These are phyloP conservation scores for Rhizodiscina lignyota DNA, from an alignment of 495 filamentous ascomycete species.

Conservation along the genomic window DNA sequence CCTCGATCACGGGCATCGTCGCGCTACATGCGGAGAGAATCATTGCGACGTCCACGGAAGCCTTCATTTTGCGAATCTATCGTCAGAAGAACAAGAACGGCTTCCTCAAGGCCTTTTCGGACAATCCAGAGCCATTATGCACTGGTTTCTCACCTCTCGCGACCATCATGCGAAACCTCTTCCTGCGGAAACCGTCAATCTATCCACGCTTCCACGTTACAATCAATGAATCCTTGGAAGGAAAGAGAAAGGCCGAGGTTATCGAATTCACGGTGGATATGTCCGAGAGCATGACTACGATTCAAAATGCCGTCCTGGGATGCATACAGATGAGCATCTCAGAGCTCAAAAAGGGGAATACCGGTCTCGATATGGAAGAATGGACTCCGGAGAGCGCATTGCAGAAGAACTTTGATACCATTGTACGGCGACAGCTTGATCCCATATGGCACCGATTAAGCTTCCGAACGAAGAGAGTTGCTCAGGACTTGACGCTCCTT, in stretches of 20 bases:
- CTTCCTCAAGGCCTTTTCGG: slow-evolving; percentile 93
- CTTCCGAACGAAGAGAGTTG: slow-evolving; percentile 88
- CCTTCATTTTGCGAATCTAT: slow-evolving; percentile 88
- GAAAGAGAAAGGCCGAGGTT: slow-evolving; percentile 84
- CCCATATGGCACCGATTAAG: slow-evolving; percentile 95
- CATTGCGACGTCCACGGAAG: slow-evolving; percentile 76
- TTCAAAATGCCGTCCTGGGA: slow-evolving; percentile 87
- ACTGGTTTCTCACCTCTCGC: slow-evolving; percentile 77
- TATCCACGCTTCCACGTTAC: slow-evolving; percentile 94
- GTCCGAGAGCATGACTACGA: slow-evolving; percentile 83
- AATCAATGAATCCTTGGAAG: slow-evolving; percentile 76
- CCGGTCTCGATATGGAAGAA: slow-evolving; percentile 85
- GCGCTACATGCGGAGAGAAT: slow-evolving; percentile 80
- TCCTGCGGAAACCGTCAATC: slow-evolving; percentile 71
- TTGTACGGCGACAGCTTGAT: slow-evolving; percentile 78
- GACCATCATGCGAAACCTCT: slow-evolving; percentile 85
- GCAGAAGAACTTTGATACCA: slow-evolving; percentile 79
- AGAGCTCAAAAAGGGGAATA: slow-evolving; percentile 79
- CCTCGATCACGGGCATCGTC: slow-evolving; percentile 75
- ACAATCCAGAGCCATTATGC: slow-evolving; percentile 83
- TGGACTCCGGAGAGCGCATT: slow-evolving; percentile 95
- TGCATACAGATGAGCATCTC: slow-evolving; percentile 89
- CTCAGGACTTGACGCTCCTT: slow-evolving; percentile 70
- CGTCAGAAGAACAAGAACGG: slow-evolving; percentile 83
- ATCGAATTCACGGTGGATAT: slow-evolving; percentile 95